Evolutionary conservation across 2,329 filamentous ascomycete species (phyloP).

Genomic region (Fusarium buharicum): DNA sequence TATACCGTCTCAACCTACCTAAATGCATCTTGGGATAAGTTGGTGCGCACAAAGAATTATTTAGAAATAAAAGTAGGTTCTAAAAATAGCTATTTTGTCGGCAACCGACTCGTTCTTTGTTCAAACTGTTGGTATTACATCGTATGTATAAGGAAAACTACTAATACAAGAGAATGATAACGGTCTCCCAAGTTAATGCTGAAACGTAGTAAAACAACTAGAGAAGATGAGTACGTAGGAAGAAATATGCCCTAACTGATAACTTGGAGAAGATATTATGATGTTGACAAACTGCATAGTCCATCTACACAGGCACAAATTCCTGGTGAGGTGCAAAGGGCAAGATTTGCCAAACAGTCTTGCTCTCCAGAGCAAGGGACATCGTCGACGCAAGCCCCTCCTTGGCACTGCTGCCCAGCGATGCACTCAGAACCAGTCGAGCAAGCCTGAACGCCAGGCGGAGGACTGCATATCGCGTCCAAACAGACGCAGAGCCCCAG

Average conservation of each 20-base stretch:
- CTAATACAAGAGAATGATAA: no score
- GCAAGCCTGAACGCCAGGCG: not conserved
- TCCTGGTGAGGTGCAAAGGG: constrained; percentile 1
- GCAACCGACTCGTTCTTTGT: no score
- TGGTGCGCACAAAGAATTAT: no score
- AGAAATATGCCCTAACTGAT: no score
- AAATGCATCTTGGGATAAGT: no score
- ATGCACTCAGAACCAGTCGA: not conserved
- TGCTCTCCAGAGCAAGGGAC: not conserved
- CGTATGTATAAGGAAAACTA: not conserved
- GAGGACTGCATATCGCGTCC: constrained; percentile 16
- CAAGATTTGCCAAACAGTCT: not conserved
- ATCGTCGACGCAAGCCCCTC: constrained; percentile 8
- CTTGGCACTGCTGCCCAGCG: constrained; percentile 8
- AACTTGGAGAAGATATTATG: not conserved
- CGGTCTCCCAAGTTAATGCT: no score
- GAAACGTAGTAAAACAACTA: no score
- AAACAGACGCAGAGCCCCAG: constrained; percentile 30
- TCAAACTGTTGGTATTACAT: not conserved
- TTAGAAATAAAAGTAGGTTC: no score
- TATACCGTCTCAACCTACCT: no score
- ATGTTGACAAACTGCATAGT: constrained; percentile 2
- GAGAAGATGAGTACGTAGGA: no score
- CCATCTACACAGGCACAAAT: constrained; percentile 8
- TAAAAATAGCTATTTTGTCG: no score